These are phyloP conservation scores for Pulveroboletus sp. DNA, from an alignment of 768 basidiomycete species.

Conservation along the genomic window DNA sequence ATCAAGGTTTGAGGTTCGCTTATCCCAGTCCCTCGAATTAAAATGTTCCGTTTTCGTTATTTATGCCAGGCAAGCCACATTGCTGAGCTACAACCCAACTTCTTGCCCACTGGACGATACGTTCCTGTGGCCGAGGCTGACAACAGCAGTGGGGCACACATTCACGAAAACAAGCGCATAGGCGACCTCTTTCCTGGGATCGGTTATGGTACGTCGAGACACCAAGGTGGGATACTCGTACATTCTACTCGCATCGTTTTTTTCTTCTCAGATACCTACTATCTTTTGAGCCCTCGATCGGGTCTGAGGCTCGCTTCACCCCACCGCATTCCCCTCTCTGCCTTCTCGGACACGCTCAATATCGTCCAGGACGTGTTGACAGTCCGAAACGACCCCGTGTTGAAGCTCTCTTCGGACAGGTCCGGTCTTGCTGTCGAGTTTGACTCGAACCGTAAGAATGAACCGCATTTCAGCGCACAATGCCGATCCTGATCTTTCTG, in stretches of 20 bases:
- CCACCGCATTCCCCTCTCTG: constrained; percentile 44
- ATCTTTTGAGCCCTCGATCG: constrained; percentile 45
- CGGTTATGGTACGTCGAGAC: constrained; percentile 52
- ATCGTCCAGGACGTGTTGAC: constrained; percentile 36
- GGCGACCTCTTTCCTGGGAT: constrained; percentile 53
- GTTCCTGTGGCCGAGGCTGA: constrained; percentile 44
- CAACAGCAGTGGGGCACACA: constrained; percentile 36
- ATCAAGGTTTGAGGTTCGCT: constrained; percentile 31
- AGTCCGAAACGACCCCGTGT: constrained; percentile 40
- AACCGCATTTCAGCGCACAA: too few species aligned
- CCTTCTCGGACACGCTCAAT: constrained; percentile 43
- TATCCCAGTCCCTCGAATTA: not conserved
- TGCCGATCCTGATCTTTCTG: not conserved
- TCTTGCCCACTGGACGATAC: constrained; percentile 53
- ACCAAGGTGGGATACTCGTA: too few species aligned
- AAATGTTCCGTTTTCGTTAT: not conserved
- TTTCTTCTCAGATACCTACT: constrained; percentile 57
- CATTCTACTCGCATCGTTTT: not conserved
- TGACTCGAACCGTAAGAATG: constrained; percentile 71
- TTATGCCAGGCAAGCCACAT: constrained; percentile 48
- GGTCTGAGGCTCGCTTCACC: constrained; percentile 37
- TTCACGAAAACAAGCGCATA: constrained; percentile 49
- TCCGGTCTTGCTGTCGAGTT: constrained; percentile 62
- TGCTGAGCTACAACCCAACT: constrained; percentile 48
- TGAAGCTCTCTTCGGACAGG: constrained; percentile 52